Conservation (phyloP, 116 monocot species). For the Thalassia testudinum region DNA sequence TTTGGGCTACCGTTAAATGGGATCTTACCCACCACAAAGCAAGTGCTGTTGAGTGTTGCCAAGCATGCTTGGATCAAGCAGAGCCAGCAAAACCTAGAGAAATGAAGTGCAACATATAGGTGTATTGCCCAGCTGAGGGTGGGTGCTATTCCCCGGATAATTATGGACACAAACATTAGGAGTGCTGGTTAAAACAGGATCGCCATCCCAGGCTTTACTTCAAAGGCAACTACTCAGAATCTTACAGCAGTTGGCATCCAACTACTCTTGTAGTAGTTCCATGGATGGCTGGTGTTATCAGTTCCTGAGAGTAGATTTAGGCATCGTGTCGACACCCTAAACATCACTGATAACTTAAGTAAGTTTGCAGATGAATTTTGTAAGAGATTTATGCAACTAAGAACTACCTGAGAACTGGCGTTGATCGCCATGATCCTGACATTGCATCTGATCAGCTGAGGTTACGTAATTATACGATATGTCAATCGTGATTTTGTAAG, state of each 20-base stretch:
- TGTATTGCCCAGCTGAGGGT: conserved; percentile 82
- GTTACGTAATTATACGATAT: no score
- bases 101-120: conserved; percentile 94
- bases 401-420: no score
- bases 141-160: conserved; percentile 92
- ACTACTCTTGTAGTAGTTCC: conserved; percentile 66
- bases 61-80: conserved; percentile 90
- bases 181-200: conserved; percentile 95
- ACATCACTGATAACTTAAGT: no score
- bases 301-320: neutral
- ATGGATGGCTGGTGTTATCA: conserved; percentile 81
- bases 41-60: conserved; percentile 91
- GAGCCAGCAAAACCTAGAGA: conserved; percentile 53
- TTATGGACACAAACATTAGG: conserved; percentile 91
- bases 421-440: no score
- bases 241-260: conserved; percentile 62
- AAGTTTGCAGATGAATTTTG: no score
- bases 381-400: no score
- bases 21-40: conserved; percentile 84
- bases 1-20: conserved; percentile 82
- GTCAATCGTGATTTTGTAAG: no score
- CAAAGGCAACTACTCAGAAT: conserved; percentile 73
- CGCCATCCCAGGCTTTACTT: conserved; percentile 55
- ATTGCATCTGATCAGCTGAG: no score
- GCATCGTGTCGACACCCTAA: no score